Percentiles rank a stretch among this genome's conserved stretches.
phyloP scores from a whole-genome alignment of 164 flowering plant species.

The Akebia trifoliata region DNA sequence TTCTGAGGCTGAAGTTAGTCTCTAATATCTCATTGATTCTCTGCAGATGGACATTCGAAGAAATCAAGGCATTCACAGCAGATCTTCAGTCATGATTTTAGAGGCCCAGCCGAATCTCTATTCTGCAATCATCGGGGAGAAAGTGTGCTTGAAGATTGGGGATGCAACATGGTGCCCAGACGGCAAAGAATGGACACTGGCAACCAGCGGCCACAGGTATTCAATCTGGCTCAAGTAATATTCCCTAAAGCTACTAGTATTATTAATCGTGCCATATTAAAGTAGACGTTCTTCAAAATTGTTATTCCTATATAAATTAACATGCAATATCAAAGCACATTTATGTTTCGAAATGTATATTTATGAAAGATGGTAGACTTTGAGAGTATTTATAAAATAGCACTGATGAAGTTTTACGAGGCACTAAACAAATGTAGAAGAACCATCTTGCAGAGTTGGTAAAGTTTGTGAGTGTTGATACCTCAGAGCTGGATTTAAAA shows the following conservation, averaged over 20 bases:
- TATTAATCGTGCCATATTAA: background rate
- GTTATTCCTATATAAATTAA: background rate
- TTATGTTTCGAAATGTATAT: background rate
- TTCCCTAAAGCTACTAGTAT: background rate
- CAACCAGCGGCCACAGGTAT: slow-evolving; percentile 69
- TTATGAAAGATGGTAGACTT: background rate
- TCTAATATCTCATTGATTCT: background rate
- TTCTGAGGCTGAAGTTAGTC: background rate
- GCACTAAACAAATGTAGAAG: no score
- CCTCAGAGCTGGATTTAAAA: no score
- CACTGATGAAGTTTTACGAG: no score
- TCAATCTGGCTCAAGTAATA: slow-evolving; percentile 79
- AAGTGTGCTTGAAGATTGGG: slow-evolving; percentile 85
- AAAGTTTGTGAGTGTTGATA: no score
- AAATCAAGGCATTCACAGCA: slow-evolving; percentile 59
- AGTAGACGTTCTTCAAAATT: background rate
- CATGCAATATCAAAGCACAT: background rate
- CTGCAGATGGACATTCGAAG: slow-evolving; percentile 69
- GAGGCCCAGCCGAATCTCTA: slow-evolving; percentile 81
- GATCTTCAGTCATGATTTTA: slow-evolving; percentile 58
- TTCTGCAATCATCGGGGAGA: slow-evolving; percentile 70
- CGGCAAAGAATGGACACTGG: slow-evolving; percentile 77
- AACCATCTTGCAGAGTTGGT: no score
- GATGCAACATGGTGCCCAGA: slow-evolving; percentile 86
- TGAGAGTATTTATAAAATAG: no score